Percentiles rank a stretch among this genome's conserved stretches.
phyloP scores from a whole-genome alignment of 2,329 filamentous ascomycete genomes.

The Talaromyces sp. region DNA sequence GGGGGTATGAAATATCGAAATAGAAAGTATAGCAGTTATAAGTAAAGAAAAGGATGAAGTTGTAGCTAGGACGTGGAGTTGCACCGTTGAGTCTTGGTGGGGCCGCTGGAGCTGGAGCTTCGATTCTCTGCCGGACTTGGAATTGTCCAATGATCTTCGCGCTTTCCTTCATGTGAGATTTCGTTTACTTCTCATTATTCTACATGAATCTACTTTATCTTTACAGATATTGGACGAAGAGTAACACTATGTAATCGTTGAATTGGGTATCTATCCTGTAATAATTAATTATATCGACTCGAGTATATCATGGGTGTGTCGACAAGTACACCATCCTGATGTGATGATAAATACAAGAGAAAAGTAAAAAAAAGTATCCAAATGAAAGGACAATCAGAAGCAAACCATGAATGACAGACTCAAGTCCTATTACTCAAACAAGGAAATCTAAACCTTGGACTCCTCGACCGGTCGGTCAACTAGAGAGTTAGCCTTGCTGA shows the following conservation, averaged over 20 bases:
- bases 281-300: conserved; percentile 2
- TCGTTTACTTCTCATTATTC: background rate
- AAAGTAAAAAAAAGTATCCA: background rate
- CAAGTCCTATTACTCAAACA: background rate
- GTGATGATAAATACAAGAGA: background rate
- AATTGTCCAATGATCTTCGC: background rate
- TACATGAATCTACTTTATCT: too few species aligned
- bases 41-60: background rate
- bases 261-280: conserved; percentile 6
- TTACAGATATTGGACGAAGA: background rate
- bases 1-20: background rate
- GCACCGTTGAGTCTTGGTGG: background rate
- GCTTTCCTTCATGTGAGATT: background rate
- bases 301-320: background rate
- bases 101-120: conserved; percentile 5
- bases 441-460: conserved; percentile 15
- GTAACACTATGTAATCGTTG: background rate
- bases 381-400: background rate
- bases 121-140: background rate
- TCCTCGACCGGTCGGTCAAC: conserved; percentile 9
- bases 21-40: background rate
- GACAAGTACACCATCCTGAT: background rate
- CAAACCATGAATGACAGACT: background rate
- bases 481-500: conserved; percentile 17
- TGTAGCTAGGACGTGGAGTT: background rate